These are phyloP conservation scores for Penicillium fimorum DNA, from an alignment of 495 filamentous ascomycete genomes.

Conservation along the genomic window DNA sequence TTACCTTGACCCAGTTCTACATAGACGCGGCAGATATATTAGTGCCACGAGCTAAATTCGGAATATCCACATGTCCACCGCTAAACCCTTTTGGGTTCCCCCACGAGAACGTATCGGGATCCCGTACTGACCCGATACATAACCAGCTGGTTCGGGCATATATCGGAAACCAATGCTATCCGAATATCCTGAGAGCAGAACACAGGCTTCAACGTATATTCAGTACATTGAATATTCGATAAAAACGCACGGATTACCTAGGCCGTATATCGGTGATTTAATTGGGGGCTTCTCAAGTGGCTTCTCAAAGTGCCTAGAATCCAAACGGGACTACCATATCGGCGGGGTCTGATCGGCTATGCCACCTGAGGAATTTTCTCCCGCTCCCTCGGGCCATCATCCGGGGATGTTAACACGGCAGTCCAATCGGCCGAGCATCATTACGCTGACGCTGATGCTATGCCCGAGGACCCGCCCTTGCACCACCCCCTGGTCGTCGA, in stretches of 20 bases:
- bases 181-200: no score
- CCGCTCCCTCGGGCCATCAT: constrained; percentile 12
- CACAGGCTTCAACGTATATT: not conserved
- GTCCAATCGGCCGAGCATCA: constrained; percentile 12
- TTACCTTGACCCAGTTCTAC: not conserved
- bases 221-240: not conserved
- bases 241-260: not conserved
- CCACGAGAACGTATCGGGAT: constrained; percentile 32
- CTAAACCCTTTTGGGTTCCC: constrained; percentile 15
- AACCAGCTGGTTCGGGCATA: not conserved
- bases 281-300: not conserved
- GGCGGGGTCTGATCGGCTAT: constrained; percentile 20
- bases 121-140: not conserved
- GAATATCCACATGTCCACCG: constrained; percentile 16
- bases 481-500: not conserved
- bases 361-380: constrained; percentile 20
- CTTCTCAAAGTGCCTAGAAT: not conserved
- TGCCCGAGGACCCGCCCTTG: not conserved
- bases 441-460: constrained; percentile 5
- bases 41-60: constrained; percentile 28
- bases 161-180: not conserved
- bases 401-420: constrained; percentile 10
- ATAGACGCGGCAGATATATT: not conserved
- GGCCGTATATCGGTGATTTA: not conserved
- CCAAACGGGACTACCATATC: not conserved